Evolutionary conservation across 805 yeast genomes (phyloP).

Genomic region (Saccharomycopsis oosterbeekiorum): DNA sequence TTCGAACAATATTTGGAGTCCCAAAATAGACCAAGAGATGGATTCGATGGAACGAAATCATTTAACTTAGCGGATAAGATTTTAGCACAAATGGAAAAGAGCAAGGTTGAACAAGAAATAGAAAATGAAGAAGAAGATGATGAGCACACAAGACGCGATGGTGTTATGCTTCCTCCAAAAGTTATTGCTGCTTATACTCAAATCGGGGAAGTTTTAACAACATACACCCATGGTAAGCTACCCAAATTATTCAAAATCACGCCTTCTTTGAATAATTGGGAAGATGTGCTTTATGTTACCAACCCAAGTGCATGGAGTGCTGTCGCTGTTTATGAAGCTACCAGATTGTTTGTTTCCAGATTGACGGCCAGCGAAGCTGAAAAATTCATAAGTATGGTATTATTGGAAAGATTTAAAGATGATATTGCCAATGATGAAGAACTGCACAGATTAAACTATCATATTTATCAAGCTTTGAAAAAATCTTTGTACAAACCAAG

Average conservation of each 20-base stretch:
- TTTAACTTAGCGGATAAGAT: conserved; percentile 85
- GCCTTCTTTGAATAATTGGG: conserved; percentile 92
- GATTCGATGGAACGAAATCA: conserved; percentile 30
- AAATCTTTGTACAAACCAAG: conserved; percentile 94
- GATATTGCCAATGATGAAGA: conserved; percentile 65
- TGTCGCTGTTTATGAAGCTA: conserved; percentile 89
- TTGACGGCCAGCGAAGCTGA: conserved; percentile 83
- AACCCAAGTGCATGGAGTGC: conserved; percentile 93
- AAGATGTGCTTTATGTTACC: conserved; percentile 86
- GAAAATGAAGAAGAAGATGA: conserved; percentile 20
- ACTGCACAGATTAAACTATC: conserved; percentile 72
- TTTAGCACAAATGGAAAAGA: conserved; percentile 51
- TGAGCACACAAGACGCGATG: conserved; percentile 44
- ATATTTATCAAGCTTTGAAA: conserved; percentile 82
- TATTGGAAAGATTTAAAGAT: conserved; percentile 62
- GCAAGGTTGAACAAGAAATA: conserved; percentile 15
- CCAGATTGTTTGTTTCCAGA: conserved; percentile 86
- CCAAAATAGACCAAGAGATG: conserved; percentile 23
- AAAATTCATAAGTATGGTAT: conserved; percentile 58
- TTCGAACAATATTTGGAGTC: conserved; percentile 65
- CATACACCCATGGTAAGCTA: conserved; percentile 91
- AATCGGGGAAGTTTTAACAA: conserved; percentile 76
- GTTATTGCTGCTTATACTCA: conserved; percentile 91
- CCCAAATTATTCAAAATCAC: conserved; percentile 95
- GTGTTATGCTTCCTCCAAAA: conserved; percentile 86